Base-by-base conservation (phyloP, 2,329 filamentous ascomycete genomes). In the Atkinsonella texensis region DNA sequence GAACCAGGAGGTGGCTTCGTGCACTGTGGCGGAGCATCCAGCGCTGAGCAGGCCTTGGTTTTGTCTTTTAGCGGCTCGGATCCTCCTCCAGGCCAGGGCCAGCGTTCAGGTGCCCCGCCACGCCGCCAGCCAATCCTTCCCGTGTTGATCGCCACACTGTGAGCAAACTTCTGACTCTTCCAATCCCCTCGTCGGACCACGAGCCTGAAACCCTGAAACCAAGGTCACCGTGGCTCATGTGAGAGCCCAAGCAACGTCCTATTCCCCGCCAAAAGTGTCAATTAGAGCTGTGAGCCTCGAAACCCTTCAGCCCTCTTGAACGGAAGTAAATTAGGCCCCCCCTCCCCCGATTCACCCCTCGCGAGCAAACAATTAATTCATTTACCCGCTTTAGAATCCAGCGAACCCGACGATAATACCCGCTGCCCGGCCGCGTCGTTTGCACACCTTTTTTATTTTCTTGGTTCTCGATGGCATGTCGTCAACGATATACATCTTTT, bases 361-460 rank as follows among this genome's bases (percentile, higher is more conserved):
- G 32, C 12, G 43, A 15, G 43, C 10, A 28, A 13, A 15, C 40
- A 38, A 4, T 23, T 23, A 43, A 52, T 17, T 43, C 11, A 17
- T 28, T 49, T 28, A 38, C 33, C 39, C 32, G 47, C 38, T 28
- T 35, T 15, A 33, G 15, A 45, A 20, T 23, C 44, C 45, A 51
- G 32, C 40, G 45, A 20, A 46, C 32, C 48, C 40, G 43, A 49
- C 42, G 47, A 52, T 35, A 49, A 52, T 35, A 49, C 33, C 51
- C 51, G 51, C 51, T 31, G 35, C 4, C 15, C 15, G 49, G 35
- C 44, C 43, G 11, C 46, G 17, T 9, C 44, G 35, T 38, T 23
- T 18, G 4, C 28, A n/a, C 32, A 33, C 48, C 40, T 28, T 20
- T 46, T 42, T 23, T 4, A 28, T 28, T 5, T 28, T 28, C 7